Evolutionary conservation across 2,329 filamentous ascomycete genomes (phyloP), one percentile per base, ranked within the genome.

Genomic region (Aspergillus arachidicola): DNA sequence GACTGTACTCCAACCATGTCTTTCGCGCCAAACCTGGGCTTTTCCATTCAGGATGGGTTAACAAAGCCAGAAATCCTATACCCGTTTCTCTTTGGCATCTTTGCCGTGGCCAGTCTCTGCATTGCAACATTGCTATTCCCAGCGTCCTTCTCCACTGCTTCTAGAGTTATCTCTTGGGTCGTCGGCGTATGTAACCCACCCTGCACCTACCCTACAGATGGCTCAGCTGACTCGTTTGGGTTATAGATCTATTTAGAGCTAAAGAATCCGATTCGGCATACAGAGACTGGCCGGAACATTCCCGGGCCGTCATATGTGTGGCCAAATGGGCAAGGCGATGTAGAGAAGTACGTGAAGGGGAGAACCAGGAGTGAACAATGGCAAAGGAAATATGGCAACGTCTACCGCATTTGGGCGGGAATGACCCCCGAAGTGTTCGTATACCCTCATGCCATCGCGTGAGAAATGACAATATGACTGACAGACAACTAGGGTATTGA

Each of bases 381-480:
- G 80, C 67, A 62, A 11, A 48, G 58, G 21, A 50, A 72, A 57
- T 72, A 75, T 66, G 79, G 80, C 2, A n/a, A 59, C 0, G 60
- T 81, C 0, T 82, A 83, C 63, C 71, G 77, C 2, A 71, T 79
- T 16, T 80, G 78, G 78, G 66, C 71, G 19, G 80, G 80, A 0
- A 74, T 73, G 51, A 73, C 62, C 14, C 65, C 72, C 1, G 81
- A 83, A 68, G 72, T 82, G 81, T 81, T 6, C 65, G 58, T 14
- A 36, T 75, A n/a, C 12, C 26, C 69, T 9, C 45, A 1, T 34
- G 32, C 4, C 16, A 26, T 9, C 3, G 14, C 1, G 16, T 5
- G 14, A 4, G 32, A 32, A 16, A n/a, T 2, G 28, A 32, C 28
- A 4, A 10, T 54, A 12, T 34, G 16, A 45, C n/a, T 11, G 32